Evolutionary conservation across 139 green algal genomes (phyloP), one percentile per base, ranked within the genome.

Genomic region (Coelastrella sp.): DNA sequence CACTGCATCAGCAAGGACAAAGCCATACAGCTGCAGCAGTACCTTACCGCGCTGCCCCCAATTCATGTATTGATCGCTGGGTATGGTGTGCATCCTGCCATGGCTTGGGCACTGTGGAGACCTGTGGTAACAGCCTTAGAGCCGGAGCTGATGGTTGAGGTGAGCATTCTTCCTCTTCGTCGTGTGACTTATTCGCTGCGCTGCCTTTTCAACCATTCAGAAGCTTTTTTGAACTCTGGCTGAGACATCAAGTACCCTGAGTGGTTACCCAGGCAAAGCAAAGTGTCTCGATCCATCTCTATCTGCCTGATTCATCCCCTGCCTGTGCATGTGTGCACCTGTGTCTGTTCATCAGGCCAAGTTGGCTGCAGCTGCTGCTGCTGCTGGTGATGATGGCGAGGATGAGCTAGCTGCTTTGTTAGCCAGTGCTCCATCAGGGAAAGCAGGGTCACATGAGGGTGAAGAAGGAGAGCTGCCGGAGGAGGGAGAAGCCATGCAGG

Each of bases 391-490:
- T 79, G 71, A 41, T 19, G 78, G 57, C 38, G 78, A 76, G 7
- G 78, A 63, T 30, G 77, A 84, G 57, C 37, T 84, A 11, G 53
- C 57, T 15, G 77, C 19, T n/a, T 27, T 64, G 53, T 27, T 64
- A 2, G 53, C 53, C 21, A 2, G 53, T 64, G 53, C 19, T n/a
- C 11, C 17, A 9, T 9, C 17, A n/a, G n/a, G n/a, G n/a, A 64
- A 64, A 41, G 64, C 64, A 43, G 64, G 15, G n/a, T n/a, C n/a
- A 45, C 15, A 19, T 41, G 67, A 2, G 2, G 67, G 53, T 1
- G 78, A 84, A 60, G 78, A 76, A 19, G 78, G 77, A 23, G 77
- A 84, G 57, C 57, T 84, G 19, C 77, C 77, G 17, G 77, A 84
- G 21, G 78, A 84, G 62, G 78, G 78, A 27, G 78, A 84, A 27